phyloP scores from a whole-genome alignment of 2,329 filamentous ascomycete genomes.

The Falciphora oryzae region DNA sequence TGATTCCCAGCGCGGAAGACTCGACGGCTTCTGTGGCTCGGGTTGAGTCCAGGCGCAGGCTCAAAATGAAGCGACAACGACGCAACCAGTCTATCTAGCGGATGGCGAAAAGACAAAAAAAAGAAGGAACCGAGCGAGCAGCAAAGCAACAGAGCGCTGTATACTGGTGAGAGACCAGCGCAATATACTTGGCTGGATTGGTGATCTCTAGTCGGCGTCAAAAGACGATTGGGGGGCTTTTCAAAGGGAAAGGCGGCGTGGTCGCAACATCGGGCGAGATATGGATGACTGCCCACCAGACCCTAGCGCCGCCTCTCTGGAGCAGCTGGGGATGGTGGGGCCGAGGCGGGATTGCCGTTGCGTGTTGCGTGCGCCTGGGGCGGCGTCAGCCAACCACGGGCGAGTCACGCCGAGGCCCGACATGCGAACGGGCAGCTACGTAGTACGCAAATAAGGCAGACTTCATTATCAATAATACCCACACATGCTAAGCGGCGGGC shows the following conservation, averaged over 20 bases:
- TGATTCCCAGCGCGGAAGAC: not conserved
- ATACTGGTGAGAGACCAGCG: not conserved
- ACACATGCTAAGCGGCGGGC: no score
- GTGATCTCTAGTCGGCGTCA: conserved; percentile 9
- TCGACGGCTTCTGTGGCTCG: not conserved
- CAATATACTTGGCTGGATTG: conserved; percentile 6
- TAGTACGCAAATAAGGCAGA: no score
- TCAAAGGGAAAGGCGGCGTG: conserved; percentile 2
- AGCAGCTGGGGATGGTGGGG: not conserved
- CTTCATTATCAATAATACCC: no score
- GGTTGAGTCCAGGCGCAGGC: not conserved
- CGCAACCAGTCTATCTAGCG: no score
- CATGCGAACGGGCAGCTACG: not conserved
- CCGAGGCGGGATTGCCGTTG: not conserved
- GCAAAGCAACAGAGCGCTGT: not conserved
- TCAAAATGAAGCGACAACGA: not conserved
- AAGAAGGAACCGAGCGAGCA: not conserved
- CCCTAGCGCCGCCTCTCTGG: not conserved
- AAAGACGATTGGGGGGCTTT: conserved; percentile 9
- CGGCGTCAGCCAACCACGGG: not conserved
- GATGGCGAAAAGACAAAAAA: not conserved
- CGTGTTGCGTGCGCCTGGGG: not conserved
- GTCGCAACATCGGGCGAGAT: conserved; percentile 3
- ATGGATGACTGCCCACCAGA: not conserved
- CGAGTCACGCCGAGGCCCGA: not conserved